Base-by-base conservation (phyloP, 208 protist genomes). In the Trypanosoma rangeli region DNA sequence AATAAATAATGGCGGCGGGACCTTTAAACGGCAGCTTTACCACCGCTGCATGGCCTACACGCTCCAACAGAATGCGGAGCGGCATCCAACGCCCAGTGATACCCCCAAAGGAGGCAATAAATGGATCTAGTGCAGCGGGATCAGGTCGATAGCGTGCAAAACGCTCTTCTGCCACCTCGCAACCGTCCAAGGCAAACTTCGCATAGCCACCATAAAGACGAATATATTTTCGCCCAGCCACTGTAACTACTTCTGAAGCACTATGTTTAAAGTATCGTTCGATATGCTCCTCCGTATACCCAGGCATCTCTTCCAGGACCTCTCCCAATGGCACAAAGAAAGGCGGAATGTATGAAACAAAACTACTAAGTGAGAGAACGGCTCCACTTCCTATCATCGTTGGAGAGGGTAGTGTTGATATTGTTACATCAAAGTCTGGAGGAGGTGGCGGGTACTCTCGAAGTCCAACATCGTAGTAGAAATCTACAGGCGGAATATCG, bases 281-380 rank as follows among this genome's bases (percentile, higher is more conserved):
- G 12, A 94, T 69, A 78, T 97, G 92, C 44, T 85, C 81, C 73
- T 91, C 85, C 0, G 89, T 93, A 83, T 97, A 97, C 48, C 92
- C 92, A 12, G 89, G 87, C 87, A 97, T 94, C 35, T 74, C 33
- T 54, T 64, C 57, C 16, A 97, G 67, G 29, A 93, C 80, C 35
- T 84, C 87, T 7, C 39, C 31, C 48, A 95, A 39, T 5, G 92
- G 92, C 1, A 91, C 86, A 63, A 97, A 97, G 74, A 93, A 97
- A 22, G 87, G 81, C 26, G 92, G 92, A 68, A 97, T 94, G 74
- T 85, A 90, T 10, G 74, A 48, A 18, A 90, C 79, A 59, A 97
- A 95, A 50, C 80, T 85, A 24, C 70, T 55, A n/a, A 97, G 67
- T 12, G 87, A 75, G 53, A 97, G 73, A 24, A 94, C 86, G 28